Evolutionary conservation across 2,329 filamentous ascomycete species (phyloP), one percentile per base, ranked within the genome.

Genomic region (Eutypella sp.): DNA sequence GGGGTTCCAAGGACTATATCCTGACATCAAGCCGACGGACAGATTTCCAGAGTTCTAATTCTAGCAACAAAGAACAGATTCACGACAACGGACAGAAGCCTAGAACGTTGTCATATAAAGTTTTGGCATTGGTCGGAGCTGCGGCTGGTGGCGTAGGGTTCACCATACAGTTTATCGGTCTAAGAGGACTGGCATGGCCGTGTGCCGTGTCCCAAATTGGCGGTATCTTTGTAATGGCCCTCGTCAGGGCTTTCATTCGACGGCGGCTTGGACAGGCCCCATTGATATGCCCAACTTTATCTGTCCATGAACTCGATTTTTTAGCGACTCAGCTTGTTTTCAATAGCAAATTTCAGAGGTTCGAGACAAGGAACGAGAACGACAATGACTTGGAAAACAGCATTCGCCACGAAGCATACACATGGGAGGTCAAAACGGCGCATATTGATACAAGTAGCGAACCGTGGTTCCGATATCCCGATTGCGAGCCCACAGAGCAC

Each of bases 11-110:
- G 11, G 36, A 42, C 16, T 36, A 36, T 24, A 36, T 50, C 27
- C 24, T 47, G 34, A 50, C 41, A 15, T 50, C 47, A 5, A 34
- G 20, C 13, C 24, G 47, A 16, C 24, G 15, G 18, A n/a, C n/a
- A 13, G 27, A 46, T 22, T 23, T 36, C 25, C 8, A 8, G 7
- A 29, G 22, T 10, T 31, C 18, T 13, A 18, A 19, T 27, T n/a
- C n/a, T n/a, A n/a, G n/a, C n/a, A 34, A 4, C 23, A 5, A 18
- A 13, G 20, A 42, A 42, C n/a, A 42, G 11, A 31, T 9, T 3
- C 13, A 42, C 23, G 8, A 36, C 7, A 29, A 29, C 8, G 13
- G 13, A 13, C 25, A 29, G 25, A 7, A 29, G 25, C 25, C 8
- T 7, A 29, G 25, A 29, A 13, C 7, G 8, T 13, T 3, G 15